A percentile compares a stretch with the other conserved stretches of the same genome.
Conservation (phyloP, 129 eudicot genomes). For the Artemisia argyi region DNA sequence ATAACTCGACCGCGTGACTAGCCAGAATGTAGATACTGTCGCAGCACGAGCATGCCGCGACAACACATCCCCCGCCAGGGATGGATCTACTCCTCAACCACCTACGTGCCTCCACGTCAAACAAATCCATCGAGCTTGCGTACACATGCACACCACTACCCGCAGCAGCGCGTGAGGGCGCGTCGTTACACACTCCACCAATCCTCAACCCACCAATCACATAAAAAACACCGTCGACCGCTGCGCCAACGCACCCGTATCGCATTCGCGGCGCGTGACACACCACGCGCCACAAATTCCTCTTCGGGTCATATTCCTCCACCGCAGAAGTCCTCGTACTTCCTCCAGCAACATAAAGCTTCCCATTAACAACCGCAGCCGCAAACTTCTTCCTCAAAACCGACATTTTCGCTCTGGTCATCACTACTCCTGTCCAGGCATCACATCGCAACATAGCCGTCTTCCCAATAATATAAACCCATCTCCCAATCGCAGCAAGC, state of each 20-base stretch:
- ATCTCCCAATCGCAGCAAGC: conserved; percentile 56
- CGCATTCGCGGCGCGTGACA: conserved; percentile 66
- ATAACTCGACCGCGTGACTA: conserved; percentile 88
- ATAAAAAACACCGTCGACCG: conserved; percentile 65
- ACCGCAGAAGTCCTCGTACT: conserved; percentile 52
- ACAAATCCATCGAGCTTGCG: conserved; percentile 90
- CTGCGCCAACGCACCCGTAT: conserved; percentile 74
- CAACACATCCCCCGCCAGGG: conserved; percentile 90
- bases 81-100: conserved; percentile 74
- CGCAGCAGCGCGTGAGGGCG: conserved; percentile 25
- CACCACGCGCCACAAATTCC: conserved; percentile 67
- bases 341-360: conserved; percentile 79
- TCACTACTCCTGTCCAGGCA: conserved; percentile 63
- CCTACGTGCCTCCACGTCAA: conserved; percentile 56
- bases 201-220: conserved; percentile 76
- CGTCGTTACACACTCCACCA: conserved; percentile 28
- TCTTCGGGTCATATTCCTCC: conserved; percentile 68
- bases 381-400: conserved; percentile 75
- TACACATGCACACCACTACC: conserved; percentile 46
- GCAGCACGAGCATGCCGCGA: conserved; percentile 71
- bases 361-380: conserved; percentile 52
- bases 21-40: conserved; percentile 54
- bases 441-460: conserved; percentile 54
- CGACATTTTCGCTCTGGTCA: conserved; percentile 41
- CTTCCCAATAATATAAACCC: conserved; percentile 55